Evolutionary conservation across 176 grass and related monocot species (phyloP).

Genomic region (Leersia perrieri): DNA sequence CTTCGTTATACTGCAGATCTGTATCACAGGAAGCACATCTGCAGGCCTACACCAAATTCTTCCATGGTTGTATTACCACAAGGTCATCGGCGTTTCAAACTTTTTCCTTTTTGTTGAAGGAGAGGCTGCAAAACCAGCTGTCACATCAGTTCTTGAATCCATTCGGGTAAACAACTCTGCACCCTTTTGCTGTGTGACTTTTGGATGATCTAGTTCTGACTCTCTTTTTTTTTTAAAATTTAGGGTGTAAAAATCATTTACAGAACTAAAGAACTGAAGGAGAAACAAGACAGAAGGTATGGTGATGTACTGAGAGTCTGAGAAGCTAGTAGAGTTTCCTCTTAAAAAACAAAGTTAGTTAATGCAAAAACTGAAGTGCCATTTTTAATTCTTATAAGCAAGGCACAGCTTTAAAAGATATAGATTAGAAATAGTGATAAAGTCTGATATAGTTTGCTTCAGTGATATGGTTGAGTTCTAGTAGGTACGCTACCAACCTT

Average conservation of each 20-base stretch:
- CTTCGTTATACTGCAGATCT: constrained; percentile 59
- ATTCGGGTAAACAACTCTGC: constrained; percentile 60
- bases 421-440: constrained; percentile 8
- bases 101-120: constrained; percentile 98
- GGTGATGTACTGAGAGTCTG: background rate
- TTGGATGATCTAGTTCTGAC: constrained; percentile 9
- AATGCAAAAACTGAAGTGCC: background rate
- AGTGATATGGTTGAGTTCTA: background rate
- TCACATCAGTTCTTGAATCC: constrained; percentile 86
- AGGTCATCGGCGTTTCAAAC: constrained; percentile 91
- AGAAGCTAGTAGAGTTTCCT: background rate
- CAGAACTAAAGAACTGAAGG: constrained; percentile 91
- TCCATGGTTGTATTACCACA: constrained; percentile 98
- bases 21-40: constrained; percentile 85
- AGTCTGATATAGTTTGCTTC: background rate
- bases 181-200: background rate
- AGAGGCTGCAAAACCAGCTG: constrained; percentile 83
- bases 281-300: constrained; percentile 90
- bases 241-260: constrained; percentile 96
- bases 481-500: background rate
- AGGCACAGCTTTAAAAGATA: background rate
- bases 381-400: background rate
- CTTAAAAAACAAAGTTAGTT: background rate
- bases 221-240: constrained; percentile 9
- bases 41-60: constrained; percentile 93